Evolutionary conservation across 2,329 filamentous ascomycete species (phyloP), one percentile per base, ranked within the genome.

Genomic region (Ilyonectria destructans): DNA sequence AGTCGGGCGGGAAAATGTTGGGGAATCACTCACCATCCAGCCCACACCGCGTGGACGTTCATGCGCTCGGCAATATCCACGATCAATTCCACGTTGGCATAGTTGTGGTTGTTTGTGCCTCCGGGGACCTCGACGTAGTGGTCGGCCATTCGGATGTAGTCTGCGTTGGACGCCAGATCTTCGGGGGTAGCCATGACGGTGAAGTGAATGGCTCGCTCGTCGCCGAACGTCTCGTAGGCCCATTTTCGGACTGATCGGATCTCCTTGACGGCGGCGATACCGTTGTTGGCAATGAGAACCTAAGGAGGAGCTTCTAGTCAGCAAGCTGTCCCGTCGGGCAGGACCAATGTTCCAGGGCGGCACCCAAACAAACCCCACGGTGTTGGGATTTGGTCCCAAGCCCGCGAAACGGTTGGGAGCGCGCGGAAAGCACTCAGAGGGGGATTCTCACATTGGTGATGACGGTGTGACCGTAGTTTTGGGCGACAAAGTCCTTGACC

Each of bases 41-140:
- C 96, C 96, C 96, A 99, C 17, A 99, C 96, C 67, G 96, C 96
- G 80, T 99, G 96, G 69, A 99, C 96, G 77, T 96, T 91, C 95
- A 98, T 98, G 71, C 96, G 94, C 88, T 99, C 96, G 29, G 96
- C 96, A 80, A 99, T 91, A 86, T 99, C 96, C 74, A 99, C 96
- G 83, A 99, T 99, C 81, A 99, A 88, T 86, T 99, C 96, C 68
- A 99, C 96, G 82, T 99, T 99, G 85, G 96, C 96, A 84, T 99
- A 99, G 85, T 99, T 99, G 91, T 99, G 97, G 89, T 99, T 99
- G 87, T 99, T 99, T 70, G 96, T 99, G 80, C 96, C 96, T 79
- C 96, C 96, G 37, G 96, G 96, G 69, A 99, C 96, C 85, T 99
- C 96, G 77, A 99, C 96, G 82, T 99, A 99, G 88, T 98, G 94